phyloP scores from a whole-genome alignment of 768 basidiomycete genomes.

The Collybia mongolica region DNA sequence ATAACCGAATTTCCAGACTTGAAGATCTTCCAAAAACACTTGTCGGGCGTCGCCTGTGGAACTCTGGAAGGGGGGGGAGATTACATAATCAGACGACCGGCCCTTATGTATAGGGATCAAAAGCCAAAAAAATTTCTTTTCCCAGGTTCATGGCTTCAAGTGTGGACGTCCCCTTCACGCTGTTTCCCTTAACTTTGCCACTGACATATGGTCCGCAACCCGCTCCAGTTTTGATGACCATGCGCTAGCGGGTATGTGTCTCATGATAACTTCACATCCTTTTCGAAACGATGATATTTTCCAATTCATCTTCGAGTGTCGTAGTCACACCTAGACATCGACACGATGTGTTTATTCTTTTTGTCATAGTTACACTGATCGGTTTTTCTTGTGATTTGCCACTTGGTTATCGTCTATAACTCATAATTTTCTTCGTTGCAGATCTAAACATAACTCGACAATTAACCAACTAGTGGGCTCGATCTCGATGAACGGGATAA shows the following conservation, averaged over 20 bases:
- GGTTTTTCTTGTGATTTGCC: conserved; percentile 25
- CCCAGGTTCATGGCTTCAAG: not conserved
- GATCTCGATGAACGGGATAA: not conserved
- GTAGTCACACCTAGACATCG: conserved; percentile 50
- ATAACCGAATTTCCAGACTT: too few relatives aligned
- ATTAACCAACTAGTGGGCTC: not conserved
- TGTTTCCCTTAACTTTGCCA: not conserved
- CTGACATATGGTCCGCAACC: too few relatives aligned
- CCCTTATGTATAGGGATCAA: conserved; percentile 16
- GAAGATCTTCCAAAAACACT: too few relatives aligned
- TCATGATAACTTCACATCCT: not conserved
- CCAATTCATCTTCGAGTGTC: conserved; percentile 46
- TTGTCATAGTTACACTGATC: conserved; percentile 96
- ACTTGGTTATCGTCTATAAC: too few relatives aligned
- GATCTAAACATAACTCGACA: too few relatives aligned
- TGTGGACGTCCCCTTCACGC: not conserved
- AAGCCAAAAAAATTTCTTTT: conserved; percentile 9
- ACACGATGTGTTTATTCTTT: conserved; percentile 52
- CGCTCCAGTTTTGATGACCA: too few relatives aligned
- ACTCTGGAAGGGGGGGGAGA: not conserved
- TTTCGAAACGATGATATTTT: conserved; percentile 58
- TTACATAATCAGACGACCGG: conserved; percentile 5
- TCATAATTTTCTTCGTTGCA: too few relatives aligned
- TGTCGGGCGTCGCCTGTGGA: too few relatives aligned
- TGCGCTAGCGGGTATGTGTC: too few relatives aligned